A percentile compares a stretch with the other conserved stretches of the same genome.
These are phyloP conservation scores for Polygonum aviculare DNA, from an alignment of 148 eudicot genomes.

Conservation along the genomic window DNA sequence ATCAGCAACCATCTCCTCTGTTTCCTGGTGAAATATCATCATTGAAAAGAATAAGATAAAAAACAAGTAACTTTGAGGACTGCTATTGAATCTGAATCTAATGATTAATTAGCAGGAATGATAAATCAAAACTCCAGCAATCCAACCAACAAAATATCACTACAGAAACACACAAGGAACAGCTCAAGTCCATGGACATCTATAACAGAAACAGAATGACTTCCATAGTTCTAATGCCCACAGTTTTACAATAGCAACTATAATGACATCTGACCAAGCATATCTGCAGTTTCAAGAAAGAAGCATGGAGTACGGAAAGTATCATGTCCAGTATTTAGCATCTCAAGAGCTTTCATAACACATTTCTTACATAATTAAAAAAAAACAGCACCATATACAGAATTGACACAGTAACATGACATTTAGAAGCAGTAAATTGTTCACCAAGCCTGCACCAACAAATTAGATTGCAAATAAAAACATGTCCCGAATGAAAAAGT, in stretches of 20 bases:
- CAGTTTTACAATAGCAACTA: background rate
- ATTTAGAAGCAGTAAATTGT: background rate
- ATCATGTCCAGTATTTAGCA: background rate
- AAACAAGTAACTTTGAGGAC: background rate
- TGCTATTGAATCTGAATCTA: background rate
- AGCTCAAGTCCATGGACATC: background rate
- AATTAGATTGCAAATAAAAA: background rate
- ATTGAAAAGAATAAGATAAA: background rate
- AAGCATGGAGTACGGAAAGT: background rate
- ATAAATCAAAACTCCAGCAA: background rate
- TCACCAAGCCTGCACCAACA: background rate
- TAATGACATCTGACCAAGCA: background rate
- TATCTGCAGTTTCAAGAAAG: background rate
- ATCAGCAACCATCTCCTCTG: conserved; percentile 86
- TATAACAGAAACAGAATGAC: background rate
- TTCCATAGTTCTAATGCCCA: background rate
- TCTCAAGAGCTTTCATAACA: background rate
- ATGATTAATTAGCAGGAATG: background rate
- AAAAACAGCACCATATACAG: background rate
- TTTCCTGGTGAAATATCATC: conserved; percentile 40
- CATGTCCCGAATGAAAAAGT: background rate
- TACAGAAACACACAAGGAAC: background rate
- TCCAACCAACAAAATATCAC: background rate
- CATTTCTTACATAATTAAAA: background rate
- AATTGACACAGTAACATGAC: background rate